phyloP scores from a whole-genome alignment of 2,329 filamentous ascomycete genomes.

The Penicillium palitans region DNA sequence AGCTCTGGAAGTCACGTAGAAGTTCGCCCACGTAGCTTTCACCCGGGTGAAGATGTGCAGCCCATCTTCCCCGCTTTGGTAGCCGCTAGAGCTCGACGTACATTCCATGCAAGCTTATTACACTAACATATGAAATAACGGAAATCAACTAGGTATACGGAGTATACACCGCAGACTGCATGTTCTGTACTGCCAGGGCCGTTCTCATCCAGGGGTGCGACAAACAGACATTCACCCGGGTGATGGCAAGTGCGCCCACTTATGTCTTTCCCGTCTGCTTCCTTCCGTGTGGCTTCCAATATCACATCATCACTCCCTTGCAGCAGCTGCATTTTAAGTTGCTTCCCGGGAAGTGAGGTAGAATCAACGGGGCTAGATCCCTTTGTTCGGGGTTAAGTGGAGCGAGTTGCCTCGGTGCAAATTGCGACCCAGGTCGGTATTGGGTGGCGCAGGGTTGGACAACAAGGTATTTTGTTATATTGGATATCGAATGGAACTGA shows the following conservation, averaged over 20 bases:
- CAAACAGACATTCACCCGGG: neutral
- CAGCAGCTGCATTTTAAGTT: neutral
- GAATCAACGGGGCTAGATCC: neutral
- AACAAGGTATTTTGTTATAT: neutral
- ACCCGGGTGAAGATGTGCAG: neutral
- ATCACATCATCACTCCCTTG: slow-evolving; percentile 7
- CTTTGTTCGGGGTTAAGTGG: neutral
- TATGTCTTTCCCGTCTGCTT: neutral
- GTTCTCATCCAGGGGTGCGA: neutral
- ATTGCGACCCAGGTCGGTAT: neutral
- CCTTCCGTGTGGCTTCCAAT: neutral
- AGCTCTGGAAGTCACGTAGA: neutral
- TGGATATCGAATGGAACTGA: neutral
- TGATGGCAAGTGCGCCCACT: neutral
- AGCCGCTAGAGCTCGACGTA: neutral
- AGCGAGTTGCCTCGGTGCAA: neutral
- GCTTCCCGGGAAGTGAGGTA: neutral
- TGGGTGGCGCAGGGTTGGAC: neutral
- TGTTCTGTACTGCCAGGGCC: neutral
- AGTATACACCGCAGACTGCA: neutral
- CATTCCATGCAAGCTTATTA: neutral
- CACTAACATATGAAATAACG: neutral
- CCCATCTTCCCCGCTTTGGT: neutral
- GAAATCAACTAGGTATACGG: neutral
- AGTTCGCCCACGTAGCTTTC: neutral